These are phyloP conservation scores for Suzukiozyma palmioleophila DNA, from an alignment of 1,139 yeast species.

Conservation along the genomic window DNA sequence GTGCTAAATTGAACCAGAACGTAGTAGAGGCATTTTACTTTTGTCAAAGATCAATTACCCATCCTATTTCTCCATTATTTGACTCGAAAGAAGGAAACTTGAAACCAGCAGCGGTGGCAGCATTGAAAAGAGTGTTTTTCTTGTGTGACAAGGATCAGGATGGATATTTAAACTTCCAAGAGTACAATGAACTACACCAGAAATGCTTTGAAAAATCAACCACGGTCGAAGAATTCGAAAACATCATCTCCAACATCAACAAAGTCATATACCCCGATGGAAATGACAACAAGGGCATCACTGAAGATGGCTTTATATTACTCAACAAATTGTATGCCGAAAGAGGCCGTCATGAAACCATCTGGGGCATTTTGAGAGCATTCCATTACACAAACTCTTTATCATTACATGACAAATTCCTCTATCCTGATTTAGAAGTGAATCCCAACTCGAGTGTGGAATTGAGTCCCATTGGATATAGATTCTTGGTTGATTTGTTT, in stretches of 20 bases:
- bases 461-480: constrained; percentile 87
- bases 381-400: constrained; percentile 90
- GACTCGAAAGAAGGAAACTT: constrained; percentile 86
- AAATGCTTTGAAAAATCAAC: constrained; percentile 63
- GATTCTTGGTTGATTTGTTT: constrained; percentile 86
- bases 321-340: constrained; percentile 82
- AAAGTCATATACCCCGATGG: constrained; percentile 23
- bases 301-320: constrained; percentile 70
- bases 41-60: constrained; percentile 87
- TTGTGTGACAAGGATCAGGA: constrained; percentile 89
- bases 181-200: constrained; percentile 62
- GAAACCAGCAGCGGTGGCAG: constrained; percentile 72
- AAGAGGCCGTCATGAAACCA: constrained; percentile 90
- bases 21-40: constrained; percentile 88
- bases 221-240: constrained; percentile 23
- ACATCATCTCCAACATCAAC: constrained; percentile 24
- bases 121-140: constrained; percentile 76
- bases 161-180: constrained; percentile 67
- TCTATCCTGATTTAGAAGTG: constrained; percentile 77
- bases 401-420: constrained; percentile 71
- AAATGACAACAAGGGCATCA: constrained; percentile 45
- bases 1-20: constrained; percentile 75
- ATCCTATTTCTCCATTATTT: constrained; percentile 89
- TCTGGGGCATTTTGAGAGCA: constrained; percentile 87
- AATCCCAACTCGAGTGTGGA: constrained; percentile 80